phyloP scores from a whole-genome alignment of 1,139 yeast species.

The Sugiyamaella neomexicana region DNA sequence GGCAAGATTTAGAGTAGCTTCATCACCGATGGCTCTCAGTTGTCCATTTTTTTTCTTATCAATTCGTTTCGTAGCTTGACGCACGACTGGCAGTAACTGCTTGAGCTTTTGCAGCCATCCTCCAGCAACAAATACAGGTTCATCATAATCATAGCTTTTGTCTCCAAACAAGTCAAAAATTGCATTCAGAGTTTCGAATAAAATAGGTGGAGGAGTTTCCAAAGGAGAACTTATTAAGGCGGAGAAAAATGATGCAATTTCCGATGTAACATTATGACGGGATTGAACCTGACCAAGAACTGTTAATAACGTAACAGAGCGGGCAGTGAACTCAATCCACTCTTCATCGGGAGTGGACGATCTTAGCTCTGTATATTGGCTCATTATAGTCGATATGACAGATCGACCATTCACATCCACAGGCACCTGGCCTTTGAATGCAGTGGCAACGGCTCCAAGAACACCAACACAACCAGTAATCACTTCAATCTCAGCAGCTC shows the following conservation, averaged over 20 bases:
- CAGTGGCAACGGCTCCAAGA: slow-evolving; percentile 59
- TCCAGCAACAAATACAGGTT: slow-evolving; percentile 60
- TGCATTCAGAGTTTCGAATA: slow-evolving; percentile 62
- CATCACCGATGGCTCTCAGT: slow-evolving; percentile 67
- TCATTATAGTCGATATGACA: slow-evolving; percentile 24
- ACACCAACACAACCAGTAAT: slow-evolving; percentile 56
- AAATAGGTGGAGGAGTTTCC: slow-evolving; percentile 41
- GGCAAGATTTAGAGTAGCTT: slow-evolving; percentile 62
- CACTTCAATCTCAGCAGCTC: slow-evolving; percentile 41
- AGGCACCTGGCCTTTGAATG: slow-evolving; percentile 44
- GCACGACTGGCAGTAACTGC: slow-evolving; percentile 50
- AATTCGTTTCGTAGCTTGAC: slow-evolving; percentile 57
- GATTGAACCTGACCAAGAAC: slow-evolving; percentile 50
- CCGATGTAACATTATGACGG: slow-evolving; percentile 47
- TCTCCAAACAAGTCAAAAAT: slow-evolving; percentile 86
- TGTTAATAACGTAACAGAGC: slow-evolving; percentile 53
- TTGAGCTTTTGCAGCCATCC: slow-evolving; percentile 50
- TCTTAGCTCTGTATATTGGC: slow-evolving; percentile 22
- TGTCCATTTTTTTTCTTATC: slow-evolving; percentile 64
- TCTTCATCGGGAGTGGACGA: slow-evolving; percentile 27
- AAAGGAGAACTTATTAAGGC: slow-evolving; percentile 21
- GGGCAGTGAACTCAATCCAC: slow-evolving; percentile 31
- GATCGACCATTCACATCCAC: slow-evolving; percentile 25
- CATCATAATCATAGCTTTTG: slow-evolving; percentile 62
- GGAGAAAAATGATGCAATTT: slow-evolving; percentile 30